Percentiles rank a stretch among this genome's conserved stretches.
phyloP scores from a whole-genome alignment of 2,329 filamentous ascomycete genomes.

The Neonectria neomacrospora region DNA sequence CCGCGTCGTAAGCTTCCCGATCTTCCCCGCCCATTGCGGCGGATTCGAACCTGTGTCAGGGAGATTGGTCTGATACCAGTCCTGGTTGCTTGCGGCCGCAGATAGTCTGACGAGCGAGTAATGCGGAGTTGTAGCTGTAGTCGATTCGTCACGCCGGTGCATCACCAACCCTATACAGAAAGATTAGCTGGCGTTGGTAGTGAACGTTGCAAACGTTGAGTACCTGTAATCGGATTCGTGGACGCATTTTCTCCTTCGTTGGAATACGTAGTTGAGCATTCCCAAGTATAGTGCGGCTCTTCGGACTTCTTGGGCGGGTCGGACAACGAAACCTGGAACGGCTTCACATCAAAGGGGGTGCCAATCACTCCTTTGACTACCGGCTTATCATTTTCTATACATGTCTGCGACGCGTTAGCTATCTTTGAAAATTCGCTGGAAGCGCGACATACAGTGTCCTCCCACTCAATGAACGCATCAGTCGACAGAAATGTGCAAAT shows the following conservation, averaged over 20 bases:
- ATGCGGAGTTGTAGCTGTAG: slow-evolving; percentile 50
- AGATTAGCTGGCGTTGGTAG: slow-evolving; percentile 14
- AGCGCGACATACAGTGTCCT: slow-evolving; percentile 57
- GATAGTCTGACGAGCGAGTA: slow-evolving; percentile 66
- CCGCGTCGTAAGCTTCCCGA: slow-evolving; percentile 57
- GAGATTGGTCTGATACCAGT: slow-evolving; percentile 66
- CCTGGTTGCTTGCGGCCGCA: slow-evolving; percentile 60
- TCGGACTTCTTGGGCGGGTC: slow-evolving; percentile 38
- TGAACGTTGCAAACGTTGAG: neutral
- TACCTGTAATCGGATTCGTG: slow-evolving; percentile 46
- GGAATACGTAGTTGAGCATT: slow-evolving; percentile 61
- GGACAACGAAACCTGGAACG: slow-evolving; percentile 61
- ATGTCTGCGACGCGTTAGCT: slow-evolving; percentile 52
- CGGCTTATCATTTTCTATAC: slow-evolving; percentile 51
- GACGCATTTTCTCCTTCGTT: slow-evolving; percentile 46
- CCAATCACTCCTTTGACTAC: slow-evolving; percentile 65
- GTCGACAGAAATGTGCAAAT: slow-evolving; percentile 62
- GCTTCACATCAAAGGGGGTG: slow-evolving; percentile 60
- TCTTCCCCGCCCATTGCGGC: slow-evolving; percentile 60
- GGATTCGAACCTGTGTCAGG: slow-evolving; percentile 41
- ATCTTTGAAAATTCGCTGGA: fast-evolving
- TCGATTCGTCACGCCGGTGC: slow-evolving; percentile 44
- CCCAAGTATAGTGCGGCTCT: slow-evolving; percentile 52
- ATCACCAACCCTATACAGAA: slow-evolving; percentile 58
- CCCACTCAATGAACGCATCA: slow-evolving; percentile 67